Percentiles rank a stretch among this genome's conserved stretches.
phyloP scores from a whole-genome alignment of 768 basidiomycete genomes.

The Tubosaeta sp. region DNA sequence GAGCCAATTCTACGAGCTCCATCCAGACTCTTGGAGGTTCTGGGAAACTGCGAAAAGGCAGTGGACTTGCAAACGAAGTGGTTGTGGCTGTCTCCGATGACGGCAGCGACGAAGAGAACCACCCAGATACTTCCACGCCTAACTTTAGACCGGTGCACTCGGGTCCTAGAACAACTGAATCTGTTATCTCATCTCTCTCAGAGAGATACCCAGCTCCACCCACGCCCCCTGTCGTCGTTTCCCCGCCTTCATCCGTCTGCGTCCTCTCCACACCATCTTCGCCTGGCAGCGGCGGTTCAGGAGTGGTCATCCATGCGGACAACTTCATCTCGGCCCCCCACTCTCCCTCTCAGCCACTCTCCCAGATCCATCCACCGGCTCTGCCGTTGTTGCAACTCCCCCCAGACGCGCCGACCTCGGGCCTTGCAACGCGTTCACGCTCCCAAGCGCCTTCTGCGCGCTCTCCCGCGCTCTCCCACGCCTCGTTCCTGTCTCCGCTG shows the following conservation, averaged over 20 bases:
- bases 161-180: not conserved
- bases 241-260: conserved; percentile 22
- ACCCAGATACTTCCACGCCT: not conserved
- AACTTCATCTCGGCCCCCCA: not conserved
- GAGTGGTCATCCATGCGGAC: conserved; percentile 6
- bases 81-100: not conserved
- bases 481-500: conserved; percentile 25
- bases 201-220: conserved; percentile 29
- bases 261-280: conserved; percentile 24
- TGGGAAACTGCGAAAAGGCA: conserved; percentile 11
- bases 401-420: not conserved
- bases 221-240: conserved; percentile 25
- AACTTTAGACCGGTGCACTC: not conserved
- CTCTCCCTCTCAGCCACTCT: not conserved
- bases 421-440: conserved; percentile 1
- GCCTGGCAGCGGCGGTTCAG: conserved; percentile 16
- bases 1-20: conserved; percentile 10
- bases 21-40: conserved; percentile 6
- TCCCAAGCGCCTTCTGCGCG: conserved; percentile 2
- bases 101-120: not conserved
- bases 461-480: conserved; percentile 19
- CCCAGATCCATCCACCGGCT: not conserved
- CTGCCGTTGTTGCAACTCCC: conserved; percentile 16
- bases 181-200: conserved; percentile 25
- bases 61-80: conserved; percentile 18